A percentile compares a stretch with the other conserved stretches of the same genome.
Evolutionary conservation across 352 stramenopile species (phyloP).

Genomic region (Globisporangium abappressorium): DNA sequence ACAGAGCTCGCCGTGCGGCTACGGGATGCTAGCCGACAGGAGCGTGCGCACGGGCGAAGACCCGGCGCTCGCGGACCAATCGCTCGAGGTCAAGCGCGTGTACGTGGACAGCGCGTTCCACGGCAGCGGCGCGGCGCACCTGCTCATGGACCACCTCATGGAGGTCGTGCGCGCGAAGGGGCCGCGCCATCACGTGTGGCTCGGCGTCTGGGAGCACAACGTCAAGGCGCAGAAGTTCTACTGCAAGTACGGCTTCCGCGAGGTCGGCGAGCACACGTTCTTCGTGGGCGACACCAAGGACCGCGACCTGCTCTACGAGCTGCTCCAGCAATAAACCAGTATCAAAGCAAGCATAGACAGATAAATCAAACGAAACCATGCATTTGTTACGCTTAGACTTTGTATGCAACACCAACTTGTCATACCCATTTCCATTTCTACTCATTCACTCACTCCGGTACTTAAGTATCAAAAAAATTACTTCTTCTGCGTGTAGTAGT

Average conservation of each 20-base stretch:
- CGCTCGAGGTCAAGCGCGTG: conserved; percentile 31
- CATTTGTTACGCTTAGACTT: conserved; percentile 1
- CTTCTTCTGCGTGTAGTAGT: conserved; percentile 10
- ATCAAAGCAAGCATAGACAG: not conserved
- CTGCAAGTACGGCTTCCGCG: conserved; percentile 28
- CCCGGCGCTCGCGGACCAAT: conserved; percentile 15
- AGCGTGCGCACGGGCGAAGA: conserved; percentile 26
- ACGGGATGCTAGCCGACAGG: conserved; percentile 23
- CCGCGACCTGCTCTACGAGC: conserved; percentile 22
- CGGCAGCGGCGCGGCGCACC: conserved; percentile 21
- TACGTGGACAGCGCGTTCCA: conserved; percentile 32
- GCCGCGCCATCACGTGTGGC: conserved; percentile 21
- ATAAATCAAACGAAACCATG: not conserved
- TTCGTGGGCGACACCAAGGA: conserved; percentile 19
- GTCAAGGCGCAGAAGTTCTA: conserved; percentile 32
- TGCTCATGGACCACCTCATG: conserved; percentile 33
- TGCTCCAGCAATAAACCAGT: conserved; percentile 12
- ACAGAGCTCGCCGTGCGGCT: conserved; percentile 17
- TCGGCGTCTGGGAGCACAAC: conserved; percentile 36
- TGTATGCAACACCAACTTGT: not conserved
- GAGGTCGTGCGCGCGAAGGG: conserved; percentile 20
- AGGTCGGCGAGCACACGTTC: conserved; percentile 30
- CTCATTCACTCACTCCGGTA: not conserved
- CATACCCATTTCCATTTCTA: not conserved
- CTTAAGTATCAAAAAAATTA: not conserved